phyloP scores from a whole-genome alignment of 1,284 basidiomycete species.

The Rhodotorula glutinis region DNA sequence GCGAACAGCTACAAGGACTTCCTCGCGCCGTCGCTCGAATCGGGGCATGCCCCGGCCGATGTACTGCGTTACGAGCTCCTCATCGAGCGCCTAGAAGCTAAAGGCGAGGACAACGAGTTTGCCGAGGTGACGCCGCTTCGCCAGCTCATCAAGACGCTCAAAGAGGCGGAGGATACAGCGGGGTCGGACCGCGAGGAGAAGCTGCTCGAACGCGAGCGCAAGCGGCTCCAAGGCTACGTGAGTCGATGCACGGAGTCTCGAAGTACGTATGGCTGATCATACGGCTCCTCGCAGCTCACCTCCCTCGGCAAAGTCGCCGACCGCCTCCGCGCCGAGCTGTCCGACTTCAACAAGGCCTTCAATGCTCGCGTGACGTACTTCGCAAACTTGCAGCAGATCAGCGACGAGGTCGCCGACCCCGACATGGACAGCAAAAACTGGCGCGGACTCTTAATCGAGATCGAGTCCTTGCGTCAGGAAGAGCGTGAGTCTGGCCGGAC shows the following conservation, averaged over 20 bases:
- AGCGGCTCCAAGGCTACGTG: constrained; percentile 4
- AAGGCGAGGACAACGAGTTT: constrained; percentile 30
- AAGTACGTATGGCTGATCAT: not conserved
- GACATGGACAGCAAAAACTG: constrained; percentile 21
- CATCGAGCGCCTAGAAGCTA: constrained; percentile 28
- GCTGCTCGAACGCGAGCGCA: constrained; percentile 19
- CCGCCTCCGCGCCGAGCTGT: constrained; percentile 33
- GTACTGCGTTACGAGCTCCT: constrained; percentile 35
- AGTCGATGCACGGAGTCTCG: not conserved
- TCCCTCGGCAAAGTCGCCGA: constrained; percentile 39
- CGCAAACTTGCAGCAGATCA: constrained; percentile 34
- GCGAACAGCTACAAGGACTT: constrained; percentile 19
- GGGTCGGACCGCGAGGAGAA: constrained; percentile 7
- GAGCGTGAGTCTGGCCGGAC: constrained; percentile 10
- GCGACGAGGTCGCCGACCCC: constrained; percentile 33
- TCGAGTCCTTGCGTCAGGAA: constrained; percentile 16
- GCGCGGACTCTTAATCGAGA: constrained; percentile 22
- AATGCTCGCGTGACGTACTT: constrained; percentile 41
- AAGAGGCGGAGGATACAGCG: constrained; percentile 18
- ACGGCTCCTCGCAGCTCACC: not conserved
- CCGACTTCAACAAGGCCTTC: constrained; percentile 30
- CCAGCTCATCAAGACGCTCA: constrained; percentile 21
- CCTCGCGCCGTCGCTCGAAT: constrained; percentile 27
- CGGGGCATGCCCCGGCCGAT: constrained; percentile 24
- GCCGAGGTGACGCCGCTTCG: constrained; percentile 20